phyloP scores from a whole-genome alignment of 139 green algal species.

The Ulvella scutata region DNA sequence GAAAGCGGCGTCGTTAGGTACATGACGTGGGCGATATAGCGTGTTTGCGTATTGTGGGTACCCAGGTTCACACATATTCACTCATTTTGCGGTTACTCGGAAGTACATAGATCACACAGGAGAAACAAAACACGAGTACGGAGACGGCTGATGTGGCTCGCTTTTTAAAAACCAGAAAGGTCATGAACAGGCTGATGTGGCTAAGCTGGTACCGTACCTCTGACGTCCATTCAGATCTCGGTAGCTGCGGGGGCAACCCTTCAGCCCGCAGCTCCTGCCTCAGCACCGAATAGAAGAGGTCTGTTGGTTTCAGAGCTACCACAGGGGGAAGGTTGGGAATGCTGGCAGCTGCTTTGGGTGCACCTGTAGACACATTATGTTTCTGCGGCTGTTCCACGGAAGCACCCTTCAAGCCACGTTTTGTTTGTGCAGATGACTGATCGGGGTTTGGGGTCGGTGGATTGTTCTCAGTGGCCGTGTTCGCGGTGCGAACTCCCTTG shows the following conservation, averaged over 20 bases:
- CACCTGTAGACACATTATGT: background rate
- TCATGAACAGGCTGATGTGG: background rate
- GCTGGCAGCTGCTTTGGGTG: background rate
- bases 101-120: no score
- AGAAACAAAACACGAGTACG: no score
- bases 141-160: no score
- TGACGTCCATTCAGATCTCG: conserved; percentile 24
- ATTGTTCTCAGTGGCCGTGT: no score
- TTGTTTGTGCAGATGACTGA: no score
- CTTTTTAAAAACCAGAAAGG: background rate
- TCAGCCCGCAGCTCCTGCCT: conserved; percentile 20
- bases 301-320: conserved; percentile 6
- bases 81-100: no score
- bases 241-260: conserved; percentile 9
- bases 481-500: background rate
- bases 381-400: background rate
- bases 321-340: background rate
- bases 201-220: background rate
- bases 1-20: no score
- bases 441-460: no score
- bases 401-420: no score
- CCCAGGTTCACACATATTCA: no score
- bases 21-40: no score
- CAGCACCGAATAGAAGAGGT: conserved; percentile 34
- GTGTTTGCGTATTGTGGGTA: no score